phyloP scores from a whole-genome alignment of 164 flowering plant species.

The Malania oleifera region DNA sequence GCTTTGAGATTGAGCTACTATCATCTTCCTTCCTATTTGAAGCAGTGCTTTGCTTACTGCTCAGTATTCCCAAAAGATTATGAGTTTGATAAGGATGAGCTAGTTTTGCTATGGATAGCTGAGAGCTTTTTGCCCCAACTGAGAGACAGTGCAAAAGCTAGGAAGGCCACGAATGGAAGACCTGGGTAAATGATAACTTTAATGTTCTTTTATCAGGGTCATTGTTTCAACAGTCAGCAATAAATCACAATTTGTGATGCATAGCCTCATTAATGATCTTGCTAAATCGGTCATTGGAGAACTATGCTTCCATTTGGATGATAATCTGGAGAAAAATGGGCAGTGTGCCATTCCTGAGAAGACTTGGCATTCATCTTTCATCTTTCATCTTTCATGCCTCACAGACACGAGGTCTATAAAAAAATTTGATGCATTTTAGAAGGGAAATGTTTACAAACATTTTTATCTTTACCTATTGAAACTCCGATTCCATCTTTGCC shows the following conservation, averaged over 20 bases:
- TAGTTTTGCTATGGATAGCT: slow-evolving; percentile 26
- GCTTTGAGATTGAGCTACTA: slow-evolving; percentile 17
- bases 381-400: neutral
- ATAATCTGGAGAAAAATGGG: neutral
- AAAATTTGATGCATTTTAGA: slow-evolving; percentile 14
- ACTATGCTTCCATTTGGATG: slow-evolving; percentile 10
- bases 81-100: slow-evolving; percentile 4
- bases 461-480: slow-evolving; percentile 13
- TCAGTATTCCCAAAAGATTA: slow-evolving; percentile 20
- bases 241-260: slow-evolving; percentile 21
- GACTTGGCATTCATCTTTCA: slow-evolving; percentile 20
- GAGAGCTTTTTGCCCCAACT: slow-evolving; percentile 18
- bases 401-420: slow-evolving; percentile 5
- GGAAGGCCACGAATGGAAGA: slow-evolving; percentile 20
- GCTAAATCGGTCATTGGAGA: slow-evolving; percentile 23
- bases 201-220: slow-evolving; percentile 22
- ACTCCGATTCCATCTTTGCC: too few species aligned
- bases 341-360: neutral
- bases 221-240: slow-evolving; percentile 17
- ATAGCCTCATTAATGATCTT: slow-evolving; percentile 31
- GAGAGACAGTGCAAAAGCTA: too few species aligned
- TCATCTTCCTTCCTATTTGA: slow-evolving; percentile 23
- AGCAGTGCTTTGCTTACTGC: slow-evolving; percentile 30
- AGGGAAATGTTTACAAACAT: slow-evolving; percentile 21
- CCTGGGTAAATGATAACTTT: slow-evolving; percentile 21